phyloP scores from a whole-genome alignment of 352 stramenopile species.

The Pythium aquatile region DNA sequence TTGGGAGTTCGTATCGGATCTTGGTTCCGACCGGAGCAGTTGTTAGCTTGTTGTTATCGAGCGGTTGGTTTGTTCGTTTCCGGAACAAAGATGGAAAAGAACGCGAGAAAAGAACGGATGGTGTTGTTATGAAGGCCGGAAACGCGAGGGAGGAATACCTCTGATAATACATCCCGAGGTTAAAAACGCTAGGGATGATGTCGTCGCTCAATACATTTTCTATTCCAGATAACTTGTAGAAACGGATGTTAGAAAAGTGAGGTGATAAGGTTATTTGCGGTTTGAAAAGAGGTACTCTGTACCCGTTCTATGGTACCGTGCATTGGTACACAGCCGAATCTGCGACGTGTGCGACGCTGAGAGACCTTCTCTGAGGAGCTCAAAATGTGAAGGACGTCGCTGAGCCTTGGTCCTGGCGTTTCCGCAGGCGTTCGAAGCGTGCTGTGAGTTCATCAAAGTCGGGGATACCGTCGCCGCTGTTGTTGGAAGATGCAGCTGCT shows the following conservation, averaged over 20 bases:
- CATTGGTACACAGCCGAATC: neutral
- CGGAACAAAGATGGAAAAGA: slow-evolving; percentile 2
- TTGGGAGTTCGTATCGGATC: slow-evolving; percentile 23
- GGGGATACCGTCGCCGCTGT: slow-evolving; percentile 41
- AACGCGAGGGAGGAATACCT: neutral
- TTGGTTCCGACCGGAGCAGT: slow-evolving; percentile 3
- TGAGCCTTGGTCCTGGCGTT: slow-evolving; percentile 63
- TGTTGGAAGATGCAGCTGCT: slow-evolving; percentile 10
- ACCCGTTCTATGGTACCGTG: slow-evolving; percentile 19
- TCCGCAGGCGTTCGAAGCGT: slow-evolving; percentile 89
- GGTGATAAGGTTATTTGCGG: slow-evolving; percentile 25
- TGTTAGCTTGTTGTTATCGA: slow-evolving; percentile 1
- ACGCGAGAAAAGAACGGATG: neutral
- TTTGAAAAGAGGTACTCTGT: slow-evolving; percentile 23
- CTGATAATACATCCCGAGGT: neutral
- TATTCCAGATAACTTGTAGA: neutral
- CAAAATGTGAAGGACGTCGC: slow-evolving; percentile 70
- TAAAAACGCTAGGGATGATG: neutral
- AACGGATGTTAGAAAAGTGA: neutral
- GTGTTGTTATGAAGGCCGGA: slow-evolving; percentile 4
- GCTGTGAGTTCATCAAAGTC: slow-evolving; percentile 94
- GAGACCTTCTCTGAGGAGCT: neutral
- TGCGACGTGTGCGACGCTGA: slow-evolving; percentile 23
- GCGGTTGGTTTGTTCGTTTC: neutral
- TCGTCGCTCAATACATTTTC: too few relatives aligned